Base-by-base conservation (phyloP, 164 flowering plant species). In the Amborella trichopoda region DNA sequence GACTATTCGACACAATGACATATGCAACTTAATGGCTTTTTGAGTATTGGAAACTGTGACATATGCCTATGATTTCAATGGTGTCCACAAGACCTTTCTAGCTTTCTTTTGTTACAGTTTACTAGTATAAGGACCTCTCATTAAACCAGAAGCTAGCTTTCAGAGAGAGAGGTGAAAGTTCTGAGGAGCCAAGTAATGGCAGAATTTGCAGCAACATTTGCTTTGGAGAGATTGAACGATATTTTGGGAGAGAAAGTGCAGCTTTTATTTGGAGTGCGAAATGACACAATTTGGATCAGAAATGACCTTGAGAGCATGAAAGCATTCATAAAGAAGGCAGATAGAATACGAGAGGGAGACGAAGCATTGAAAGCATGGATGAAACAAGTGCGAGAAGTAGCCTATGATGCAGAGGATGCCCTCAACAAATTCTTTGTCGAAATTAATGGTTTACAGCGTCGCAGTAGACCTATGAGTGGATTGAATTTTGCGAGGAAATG, bases 401-500 rank as follows among this genome's bases (percentile, higher is more conserved):
- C 45, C 16, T 54, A 45, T 38, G 44, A 54, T 9, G 44, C 43
- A 3, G 58, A 54, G 9, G 58, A 54, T 37, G 27, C 46, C 5
- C n/a, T 54, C 17, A 50, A 48, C n/a, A 48, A 45, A 6, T 54
- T 40, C 20, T 25, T 30, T 10, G 14, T 37, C 27, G 43, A 25
- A 44, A 17, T 26, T 40, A 2, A 12, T 5, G 16, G 21, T 2
- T 27, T 20, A 2, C 10, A 25, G 30, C 51, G 39, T 8, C 16
- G n/a, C n/a, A n/a, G 22, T 11, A 44, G 18, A 24, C 10, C 19
- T 21, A n/a, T 17, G 1, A 17, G 19, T 18, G 33, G 23, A 2
- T 20, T 54, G 5, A 58, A 63, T 32, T 44, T 51, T 43, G 67
- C 72, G 12, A 14, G 52, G 2, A 44, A 64, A 6, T 22, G 70